Evolutionary conservation across 352 stramenopile genomes (phyloP).

Genomic region (Phytopythium litorale): DNA sequence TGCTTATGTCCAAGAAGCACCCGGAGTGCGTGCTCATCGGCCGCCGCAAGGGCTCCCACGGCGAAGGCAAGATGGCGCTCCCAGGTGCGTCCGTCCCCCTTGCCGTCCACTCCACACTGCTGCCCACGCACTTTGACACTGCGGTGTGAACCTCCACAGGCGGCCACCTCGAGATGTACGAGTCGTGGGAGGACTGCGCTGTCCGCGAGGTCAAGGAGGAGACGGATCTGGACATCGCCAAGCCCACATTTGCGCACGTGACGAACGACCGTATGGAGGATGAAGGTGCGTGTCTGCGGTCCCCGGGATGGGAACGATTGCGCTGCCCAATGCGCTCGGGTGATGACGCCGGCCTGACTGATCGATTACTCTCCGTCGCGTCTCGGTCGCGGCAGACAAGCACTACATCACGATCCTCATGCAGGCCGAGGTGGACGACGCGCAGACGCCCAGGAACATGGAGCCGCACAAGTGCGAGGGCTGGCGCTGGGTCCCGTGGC

Average conservation of each 20-base stretch:
- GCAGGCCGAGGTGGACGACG: slow-evolving; percentile 48
- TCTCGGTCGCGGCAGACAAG: slow-evolving; percentile 22
- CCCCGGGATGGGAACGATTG: background rate
- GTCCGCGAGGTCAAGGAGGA: slow-evolving; percentile 82
- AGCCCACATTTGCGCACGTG: slow-evolving; percentile 56
- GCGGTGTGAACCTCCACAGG: slow-evolving; percentile 9
- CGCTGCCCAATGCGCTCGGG: too few relatives aligned
- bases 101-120: too few relatives aligned
- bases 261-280: slow-evolving; percentile 84
- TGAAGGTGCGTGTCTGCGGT: slow-evolving; percentile 21
- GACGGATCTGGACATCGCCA: slow-evolving; percentile 61
- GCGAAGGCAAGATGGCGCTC: slow-evolving; percentile 69
- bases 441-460: slow-evolving; percentile 64
- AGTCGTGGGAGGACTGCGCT: slow-evolving; percentile 76
- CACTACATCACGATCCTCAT: slow-evolving; percentile 88
- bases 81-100: slow-evolving; percentile 30
- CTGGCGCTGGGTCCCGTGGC: slow-evolving; percentile 65
- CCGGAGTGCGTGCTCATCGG: slow-evolving; percentile 72
- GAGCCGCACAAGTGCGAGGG: slow-evolving; percentile 82
- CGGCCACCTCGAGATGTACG: slow-evolving; percentile 82
- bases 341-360: background rate
- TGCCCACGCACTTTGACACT: too few relatives aligned
- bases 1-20: slow-evolving; percentile 63
- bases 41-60: slow-evolving; percentile 68
- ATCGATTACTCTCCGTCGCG: background rate